Base-by-base conservation (phyloP, 192 early-diverging fungal species). In the Dissophora ornata region DNA sequence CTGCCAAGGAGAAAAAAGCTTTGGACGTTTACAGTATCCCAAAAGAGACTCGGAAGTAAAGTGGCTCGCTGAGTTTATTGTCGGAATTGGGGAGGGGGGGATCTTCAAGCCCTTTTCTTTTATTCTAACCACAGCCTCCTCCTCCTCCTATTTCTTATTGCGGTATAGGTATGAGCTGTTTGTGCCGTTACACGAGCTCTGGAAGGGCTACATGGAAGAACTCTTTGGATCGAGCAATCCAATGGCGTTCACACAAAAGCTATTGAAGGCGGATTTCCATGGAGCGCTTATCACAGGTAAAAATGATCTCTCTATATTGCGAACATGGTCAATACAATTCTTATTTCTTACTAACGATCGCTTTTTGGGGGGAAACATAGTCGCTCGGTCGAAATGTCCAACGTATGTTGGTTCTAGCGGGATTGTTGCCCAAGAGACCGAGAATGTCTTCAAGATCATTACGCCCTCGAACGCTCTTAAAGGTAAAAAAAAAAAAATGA, bases 371-470 rank as follows among this genome's bases (percentile, higher is more conserved):
- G 36, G 36, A 12, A 9, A 9, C 7, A n/a, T 54, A 90, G 92
- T 97, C 12, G 70, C 81, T 25, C 82, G 87, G 53, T 90, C 93
- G 13, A 93, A 89, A 67, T 92, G 91, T 38, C 93, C 93, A 7
- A 88, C 87, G 4, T 90, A 87, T 64, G 82, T 98, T 30, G 94
- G 94, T 4, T 56, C 89, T 2, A 78, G 81, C 24, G 95, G 96
- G 9, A 96, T 96, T 52, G 82, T 92, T 5, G 87, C 95, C 18
- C 92, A 95, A 63, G 96, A 98, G 60, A 96, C 95, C 0, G 93
- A 96, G 50, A 93, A 92, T 62, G 87, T 90, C 50, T 94, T 98
- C 61, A 84, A 89, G 41, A 79, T 96, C 7, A 89, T 96, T 15
- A 94, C 93, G 2, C 42, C 54, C 13, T 78, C 86, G n/a, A 81